Evolutionary conservation across 2,329 filamentous ascomycete species (phyloP).

Genomic region (Nemania sp.): DNA sequence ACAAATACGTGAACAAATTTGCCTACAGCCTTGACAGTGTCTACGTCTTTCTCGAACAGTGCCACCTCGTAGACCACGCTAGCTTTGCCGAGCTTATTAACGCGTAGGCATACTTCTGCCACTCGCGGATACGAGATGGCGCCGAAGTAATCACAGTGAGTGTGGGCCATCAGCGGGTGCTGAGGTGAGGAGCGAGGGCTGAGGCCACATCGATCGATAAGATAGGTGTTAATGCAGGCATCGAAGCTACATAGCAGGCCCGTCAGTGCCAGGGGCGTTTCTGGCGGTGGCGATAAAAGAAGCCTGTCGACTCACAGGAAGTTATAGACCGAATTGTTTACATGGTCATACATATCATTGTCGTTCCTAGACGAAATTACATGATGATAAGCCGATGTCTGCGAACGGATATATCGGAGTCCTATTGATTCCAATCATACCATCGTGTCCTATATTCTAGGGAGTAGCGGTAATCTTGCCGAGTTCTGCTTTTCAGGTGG

Average conservation of each 20-base stretch:
- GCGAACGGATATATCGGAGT: too few relatives aligned
- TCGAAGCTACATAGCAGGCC: constrained; percentile 64
- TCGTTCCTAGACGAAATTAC: constrained; percentile 66
- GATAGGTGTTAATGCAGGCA: constrained; percentile 85
- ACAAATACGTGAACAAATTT: constrained; percentile 89
- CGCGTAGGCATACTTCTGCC: constrained; percentile 78
- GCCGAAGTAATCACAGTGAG: constrained; percentile 82
- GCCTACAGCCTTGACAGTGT: constrained; percentile 79
- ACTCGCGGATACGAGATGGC: constrained; percentile 80
- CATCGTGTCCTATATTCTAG: constrained; percentile 87
- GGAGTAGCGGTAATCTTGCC: constrained; percentile 75
- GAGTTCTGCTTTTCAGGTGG: constrained; percentile 62
- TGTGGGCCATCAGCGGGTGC: constrained; percentile 83
- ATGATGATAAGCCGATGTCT: constrained; percentile 22
- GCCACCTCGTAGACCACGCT: constrained; percentile 91
- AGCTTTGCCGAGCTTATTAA: constrained; percentile 80
- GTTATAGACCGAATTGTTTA: constrained; percentile 90
- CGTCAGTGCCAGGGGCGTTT: not conserved
- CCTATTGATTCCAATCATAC: constrained; percentile 56
- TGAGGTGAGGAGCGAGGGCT: constrained; percentile 70
- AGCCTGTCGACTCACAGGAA: constrained; percentile 58
- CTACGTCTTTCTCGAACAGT: constrained; percentile 75
- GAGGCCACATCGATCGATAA: constrained; percentile 77
- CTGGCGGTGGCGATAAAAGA: not conserved
- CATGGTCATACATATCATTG: constrained; percentile 93